These are phyloP conservation scores for Nicotiana attenuata DNA, from an alignment of 257 asterid species.

Conservation along the genomic window DNA sequence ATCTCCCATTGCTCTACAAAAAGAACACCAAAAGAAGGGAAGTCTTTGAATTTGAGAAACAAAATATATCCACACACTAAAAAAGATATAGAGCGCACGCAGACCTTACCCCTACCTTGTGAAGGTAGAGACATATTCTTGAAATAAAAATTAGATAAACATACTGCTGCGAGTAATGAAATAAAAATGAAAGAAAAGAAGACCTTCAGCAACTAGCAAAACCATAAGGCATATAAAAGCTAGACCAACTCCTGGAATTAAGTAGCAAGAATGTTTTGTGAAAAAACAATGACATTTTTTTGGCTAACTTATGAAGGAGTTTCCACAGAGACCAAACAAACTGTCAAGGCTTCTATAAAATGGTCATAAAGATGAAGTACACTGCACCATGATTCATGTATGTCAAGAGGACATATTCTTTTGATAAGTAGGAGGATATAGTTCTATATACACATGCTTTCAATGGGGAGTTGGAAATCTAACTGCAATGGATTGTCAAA, in stretches of 20 bases:
- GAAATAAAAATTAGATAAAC: not conserved
- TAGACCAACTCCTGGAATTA: not conserved
- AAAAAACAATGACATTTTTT: not conserved
- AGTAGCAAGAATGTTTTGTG: not conserved
- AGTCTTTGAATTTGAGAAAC: not conserved
- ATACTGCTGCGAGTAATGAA: not conserved
- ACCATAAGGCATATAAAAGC: not conserved
- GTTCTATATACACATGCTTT: slow-evolving; percentile 1
- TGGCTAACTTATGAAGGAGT: not conserved
- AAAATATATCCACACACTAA: not conserved
- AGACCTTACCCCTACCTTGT: too few relatives aligned
- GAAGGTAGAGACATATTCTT: too few relatives aligned
- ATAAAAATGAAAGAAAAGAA: not conserved
- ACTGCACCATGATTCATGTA: not conserved
- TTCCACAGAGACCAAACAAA: not conserved
- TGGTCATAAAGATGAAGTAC: not conserved
- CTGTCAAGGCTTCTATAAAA: not conserved
- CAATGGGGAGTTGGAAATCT: not conserved
- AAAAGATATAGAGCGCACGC: not conserved
- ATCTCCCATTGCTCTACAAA: slow-evolving; percentile 86
- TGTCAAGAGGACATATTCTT: not conserved
- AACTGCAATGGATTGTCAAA: not conserved
- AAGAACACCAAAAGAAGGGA: slow-evolving; percentile 2
- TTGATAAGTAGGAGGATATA: not conserved
- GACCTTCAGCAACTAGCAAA: not conserved